Evolutionary conservation across 2,329 filamentous ascomycete genomes (phyloP).

Genomic region (Celoporthe dispersa): DNA sequence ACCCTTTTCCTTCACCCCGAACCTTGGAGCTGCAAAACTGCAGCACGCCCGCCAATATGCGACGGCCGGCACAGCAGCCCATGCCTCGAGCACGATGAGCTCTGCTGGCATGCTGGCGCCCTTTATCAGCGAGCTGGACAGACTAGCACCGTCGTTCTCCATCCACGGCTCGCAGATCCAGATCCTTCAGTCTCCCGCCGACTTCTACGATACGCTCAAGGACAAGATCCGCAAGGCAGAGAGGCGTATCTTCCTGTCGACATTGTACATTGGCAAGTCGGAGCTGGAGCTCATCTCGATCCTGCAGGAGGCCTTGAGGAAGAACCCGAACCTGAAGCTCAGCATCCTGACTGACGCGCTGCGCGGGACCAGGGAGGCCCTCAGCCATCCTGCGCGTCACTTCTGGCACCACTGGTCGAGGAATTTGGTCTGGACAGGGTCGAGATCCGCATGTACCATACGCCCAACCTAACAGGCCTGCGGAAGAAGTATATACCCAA

Average conservation of each 20-base stretch:
- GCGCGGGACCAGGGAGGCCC: conserved; percentile 91
- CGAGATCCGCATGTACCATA: conserved; percentile 97
- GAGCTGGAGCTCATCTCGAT: conserved; percentile 87
- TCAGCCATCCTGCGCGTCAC: conserved; percentile 81
- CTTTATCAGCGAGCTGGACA: conserved; percentile 76
- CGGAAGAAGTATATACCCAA: conserved; percentile 83
- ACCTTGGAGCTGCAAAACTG: conserved; percentile 17
- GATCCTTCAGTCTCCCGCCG: conserved; percentile 78
- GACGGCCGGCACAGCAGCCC: conserved; percentile 24
- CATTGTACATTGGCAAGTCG: conserved; percentile 92
- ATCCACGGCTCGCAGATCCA: conserved; percentile 79
- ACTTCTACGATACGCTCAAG: conserved; percentile 93
- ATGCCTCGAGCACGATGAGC: conserved; percentile 31
- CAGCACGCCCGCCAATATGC: conserved; percentile 28
- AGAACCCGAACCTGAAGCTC: conserved; percentile 76
- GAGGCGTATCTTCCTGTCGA: conserved; percentile 86
- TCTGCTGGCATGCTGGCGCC: conserved; percentile 53
- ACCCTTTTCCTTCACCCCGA: conserved; percentile 26
- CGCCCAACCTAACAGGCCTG: conserved; percentile 87
- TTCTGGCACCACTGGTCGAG: conserved; percentile 79
- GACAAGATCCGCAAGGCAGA: conserved; percentile 81
- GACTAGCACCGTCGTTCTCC: conserved; percentile 87
- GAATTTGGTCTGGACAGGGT: conserved; percentile 86
- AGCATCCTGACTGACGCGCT: conserved; percentile 92
- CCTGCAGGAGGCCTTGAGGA: conserved; percentile 73